Percentiles rank a stretch among this genome's conserved stretches.
Evolutionary conservation across 2,329 filamentous ascomycete genomes (phyloP).

Genomic region (Aspergillus quadrilineatus): DNA sequence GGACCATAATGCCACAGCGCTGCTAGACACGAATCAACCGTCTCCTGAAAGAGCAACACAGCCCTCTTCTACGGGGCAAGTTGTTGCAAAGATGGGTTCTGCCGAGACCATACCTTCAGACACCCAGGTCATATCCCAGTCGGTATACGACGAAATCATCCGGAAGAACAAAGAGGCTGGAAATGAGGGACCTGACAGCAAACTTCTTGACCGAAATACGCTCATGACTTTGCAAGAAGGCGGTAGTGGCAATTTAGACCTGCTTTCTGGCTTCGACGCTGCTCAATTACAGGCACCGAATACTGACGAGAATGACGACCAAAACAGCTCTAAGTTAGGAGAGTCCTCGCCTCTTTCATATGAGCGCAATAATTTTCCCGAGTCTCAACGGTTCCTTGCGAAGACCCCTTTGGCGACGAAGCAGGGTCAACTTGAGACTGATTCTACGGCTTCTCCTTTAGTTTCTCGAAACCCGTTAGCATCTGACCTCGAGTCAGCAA

Average conservation of each 20-base stretch:
- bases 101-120: slow-evolving; percentile 38
- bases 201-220: slow-evolving; percentile 33
- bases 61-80: slow-evolving; percentile 19
- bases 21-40: slow-evolving; percentile 16
- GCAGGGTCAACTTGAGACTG: slow-evolving; percentile 29
- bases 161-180: slow-evolving; percentile 35
- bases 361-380: slow-evolving; percentile 44
- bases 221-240: slow-evolving; percentile 42
- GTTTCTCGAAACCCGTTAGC: slow-evolving; percentile 46
- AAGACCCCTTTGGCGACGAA: slow-evolving; percentile 44
- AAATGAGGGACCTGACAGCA: slow-evolving; percentile 24
- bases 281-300: slow-evolving; percentile 22
- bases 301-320: slow-evolving; percentile 54
- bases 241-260: slow-evolving; percentile 45
- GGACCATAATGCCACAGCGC: slow-evolving; percentile 23
- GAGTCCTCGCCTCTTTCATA: slow-evolving; percentile 40
- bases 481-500: slow-evolving; percentile 35
- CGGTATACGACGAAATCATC: slow-evolving; percentile 43
- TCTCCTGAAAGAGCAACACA: slow-evolving; percentile 20
- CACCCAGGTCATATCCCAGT: slow-evolving; percentile 48
- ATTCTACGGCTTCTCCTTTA: slow-evolving; percentile 37
- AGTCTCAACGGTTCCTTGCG: slow-evolving; percentile 47
- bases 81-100: slow-evolving; percentile 33
- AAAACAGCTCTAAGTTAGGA: slow-evolving; percentile 31
- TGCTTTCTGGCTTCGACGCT: slow-evolving; percentile 40